Evolutionary conservation across 2,329 filamentous ascomycete species (phyloP).

Genomic region (Pseudogymnoascus pannorum): DNA sequence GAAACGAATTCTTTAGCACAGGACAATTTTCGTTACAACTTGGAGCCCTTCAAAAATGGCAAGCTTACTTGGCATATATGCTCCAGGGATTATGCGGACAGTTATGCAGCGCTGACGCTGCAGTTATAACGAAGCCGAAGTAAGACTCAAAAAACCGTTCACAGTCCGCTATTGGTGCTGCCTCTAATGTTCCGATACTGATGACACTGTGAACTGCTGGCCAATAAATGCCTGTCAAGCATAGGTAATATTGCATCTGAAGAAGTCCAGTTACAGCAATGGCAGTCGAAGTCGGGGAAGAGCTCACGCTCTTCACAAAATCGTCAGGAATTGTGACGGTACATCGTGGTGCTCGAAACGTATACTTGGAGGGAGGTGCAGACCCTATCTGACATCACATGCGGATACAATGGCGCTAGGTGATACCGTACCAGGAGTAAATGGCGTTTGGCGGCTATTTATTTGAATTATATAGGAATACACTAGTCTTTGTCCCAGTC

Average conservation of each 20-base stretch:
- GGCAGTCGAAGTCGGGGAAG: slow-evolving; percentile 6
- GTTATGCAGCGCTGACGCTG: background rate
- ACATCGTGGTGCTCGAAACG: slow-evolving; percentile 21
- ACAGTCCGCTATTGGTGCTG: slow-evolving; percentile 9
- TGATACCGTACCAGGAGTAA: too few species aligned
- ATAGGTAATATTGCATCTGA: slow-evolving; percentile 26
- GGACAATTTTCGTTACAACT: background rate
- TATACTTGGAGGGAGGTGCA: slow-evolving; percentile 25
- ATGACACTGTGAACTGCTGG: slow-evolving; percentile 21
- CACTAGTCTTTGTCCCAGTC: too few species aligned
- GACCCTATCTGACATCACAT: too few species aligned
- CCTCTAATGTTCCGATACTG: background rate
- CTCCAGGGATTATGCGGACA: background rate
- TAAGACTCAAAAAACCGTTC: slow-evolving; percentile 15
- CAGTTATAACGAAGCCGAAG: background rate
- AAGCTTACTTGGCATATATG: background rate
- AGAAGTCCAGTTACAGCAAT: slow-evolving; percentile 14
- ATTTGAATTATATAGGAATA: too few species aligned
- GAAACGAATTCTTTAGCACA: background rate
- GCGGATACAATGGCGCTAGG: too few species aligned
- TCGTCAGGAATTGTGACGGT: background rate
- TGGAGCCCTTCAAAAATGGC: background rate
- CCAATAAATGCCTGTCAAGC: slow-evolving; percentile 27
- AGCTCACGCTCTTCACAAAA: background rate
- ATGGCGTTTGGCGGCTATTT: too few species aligned